A percentile compares a stretch with the other conserved stretches of the same genome.
Conservation (phyloP, 441 rosid species). For the Sinapis alba region DNA sequence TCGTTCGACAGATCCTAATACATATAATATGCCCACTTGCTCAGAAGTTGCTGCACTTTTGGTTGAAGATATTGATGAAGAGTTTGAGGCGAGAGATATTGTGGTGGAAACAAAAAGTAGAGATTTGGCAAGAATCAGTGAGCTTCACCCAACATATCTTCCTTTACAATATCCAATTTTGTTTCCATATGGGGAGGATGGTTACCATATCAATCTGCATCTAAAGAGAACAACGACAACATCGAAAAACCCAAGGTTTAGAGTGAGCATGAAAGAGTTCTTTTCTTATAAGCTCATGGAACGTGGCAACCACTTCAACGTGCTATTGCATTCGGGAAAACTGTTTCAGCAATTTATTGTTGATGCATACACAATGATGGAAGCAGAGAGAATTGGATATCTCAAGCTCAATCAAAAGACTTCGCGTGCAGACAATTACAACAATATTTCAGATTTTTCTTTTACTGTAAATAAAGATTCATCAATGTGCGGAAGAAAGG, state of each 20-base stretch:
- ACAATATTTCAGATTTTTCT: background rate
- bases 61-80: background rate
- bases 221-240: background rate
- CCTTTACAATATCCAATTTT: background rate
- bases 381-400: background rate
- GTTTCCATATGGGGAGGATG: background rate
- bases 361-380: background rate
- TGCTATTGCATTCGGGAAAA: background rate
- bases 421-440: background rate
- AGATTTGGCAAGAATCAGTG: background rate
- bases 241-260: background rate
- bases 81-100: background rate
- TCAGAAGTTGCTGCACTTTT: constrained; percentile 1
- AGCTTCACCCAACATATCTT: background rate
- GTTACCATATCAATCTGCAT: background rate
- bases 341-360: background rate
- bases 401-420: background rate
- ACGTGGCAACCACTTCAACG: background rate
- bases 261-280: background rate
- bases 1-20: background rate
- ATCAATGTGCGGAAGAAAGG: background rate
- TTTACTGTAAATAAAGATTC: background rate
- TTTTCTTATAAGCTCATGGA: background rate
- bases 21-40: background rate
- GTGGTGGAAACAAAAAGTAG: background rate